phyloP scores from a whole-genome alignment of 2,329 filamentous ascomycete species.

The Colletotrichum sidae region DNA sequence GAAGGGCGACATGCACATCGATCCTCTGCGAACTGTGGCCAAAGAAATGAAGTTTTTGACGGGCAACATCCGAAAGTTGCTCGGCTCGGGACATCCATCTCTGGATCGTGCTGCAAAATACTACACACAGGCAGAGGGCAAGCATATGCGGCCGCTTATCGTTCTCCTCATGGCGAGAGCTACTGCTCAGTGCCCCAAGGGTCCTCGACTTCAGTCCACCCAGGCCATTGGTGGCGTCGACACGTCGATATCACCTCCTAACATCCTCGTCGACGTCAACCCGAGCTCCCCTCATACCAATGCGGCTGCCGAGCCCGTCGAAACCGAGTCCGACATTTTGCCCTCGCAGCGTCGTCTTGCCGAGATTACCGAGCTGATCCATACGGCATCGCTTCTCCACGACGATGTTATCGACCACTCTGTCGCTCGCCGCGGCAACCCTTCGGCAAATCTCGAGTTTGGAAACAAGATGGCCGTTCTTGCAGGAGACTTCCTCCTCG shows the following conservation, averaged over 20 bases:
- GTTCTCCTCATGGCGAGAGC: conserved; percentile 97
- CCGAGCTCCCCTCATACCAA: conserved; percentile 67
- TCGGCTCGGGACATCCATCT: conserved; percentile 93
- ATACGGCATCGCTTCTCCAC: conserved; percentile 95
- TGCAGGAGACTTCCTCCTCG: conserved; percentile 95
- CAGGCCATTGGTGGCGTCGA: conserved; percentile 63
- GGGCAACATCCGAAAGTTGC: conserved; percentile 91
- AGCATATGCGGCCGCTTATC: conserved; percentile 94
- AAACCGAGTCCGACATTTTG: conserved; percentile 75
- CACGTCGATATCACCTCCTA: conserved; percentile 64
- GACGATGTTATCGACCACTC: conserved; percentile 99
- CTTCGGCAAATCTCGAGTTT: conserved; percentile 93
- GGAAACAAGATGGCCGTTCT: conserved; percentile 99
- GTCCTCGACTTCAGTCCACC: conserved; percentile 49
- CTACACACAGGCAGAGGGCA: conserved; percentile 96
- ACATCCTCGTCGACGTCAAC: conserved; percentile 82
- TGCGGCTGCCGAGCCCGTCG: conserved; percentile 53
- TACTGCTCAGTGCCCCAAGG: conserved; percentile 81
- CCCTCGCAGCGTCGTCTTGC: conserved; percentile 93
- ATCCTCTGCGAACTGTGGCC: conserved; percentile 89
- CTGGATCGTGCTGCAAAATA: conserved; percentile 97
- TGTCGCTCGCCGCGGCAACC: conserved; percentile 81
- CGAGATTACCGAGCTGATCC: conserved; percentile 97
- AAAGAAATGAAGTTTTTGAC: conserved; percentile 98
- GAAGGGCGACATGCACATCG: conserved; percentile 78